phyloP scores from a whole-genome alignment of 2,329 filamentous ascomycete genomes.

The Sclerotinia trifoliorum region DNA sequence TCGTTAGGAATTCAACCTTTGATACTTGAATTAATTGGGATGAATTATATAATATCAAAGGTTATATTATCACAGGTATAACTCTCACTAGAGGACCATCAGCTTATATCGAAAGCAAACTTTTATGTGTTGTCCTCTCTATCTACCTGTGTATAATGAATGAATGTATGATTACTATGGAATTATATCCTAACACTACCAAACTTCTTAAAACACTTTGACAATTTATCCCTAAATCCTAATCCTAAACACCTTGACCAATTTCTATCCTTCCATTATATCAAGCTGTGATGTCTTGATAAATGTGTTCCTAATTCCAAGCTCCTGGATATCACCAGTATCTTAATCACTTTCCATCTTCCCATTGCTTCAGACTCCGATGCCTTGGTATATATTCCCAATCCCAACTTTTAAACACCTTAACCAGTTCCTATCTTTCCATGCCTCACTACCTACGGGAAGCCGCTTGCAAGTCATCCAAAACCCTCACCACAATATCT shows the following conservation, averaged over 20 bases:
- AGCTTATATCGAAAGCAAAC: not conserved
- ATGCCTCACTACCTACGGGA: not conserved
- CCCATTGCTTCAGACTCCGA: not conserved
- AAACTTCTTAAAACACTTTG: too few relatives aligned
- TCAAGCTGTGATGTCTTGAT: not conserved
- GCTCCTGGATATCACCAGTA: too few relatives aligned
- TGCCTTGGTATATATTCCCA: not conserved
- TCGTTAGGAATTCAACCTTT: too few relatives aligned
- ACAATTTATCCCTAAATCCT: too few relatives aligned
- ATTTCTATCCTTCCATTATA: too few relatives aligned
- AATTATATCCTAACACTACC: not conserved
- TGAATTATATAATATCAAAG: not conserved
- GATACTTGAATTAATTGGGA: not conserved
- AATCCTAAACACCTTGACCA: too few relatives aligned
- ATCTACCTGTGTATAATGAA: not conserved
- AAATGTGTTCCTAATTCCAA: not conserved
- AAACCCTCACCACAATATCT: conserved; percentile 8
- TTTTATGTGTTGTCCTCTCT: not conserved
- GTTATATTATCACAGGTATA: too few relatives aligned
- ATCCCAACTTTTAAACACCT: not conserved
- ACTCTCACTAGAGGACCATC: not conserved
- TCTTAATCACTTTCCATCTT: not conserved
- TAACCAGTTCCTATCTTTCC: too few relatives aligned
- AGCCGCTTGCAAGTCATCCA: conserved; percentile 11
- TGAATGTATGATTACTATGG: too few relatives aligned